Base-by-base conservation (phyloP, 2,329 filamentous ascomycete genomes). In the Exophiala aquamarina region DNA sequence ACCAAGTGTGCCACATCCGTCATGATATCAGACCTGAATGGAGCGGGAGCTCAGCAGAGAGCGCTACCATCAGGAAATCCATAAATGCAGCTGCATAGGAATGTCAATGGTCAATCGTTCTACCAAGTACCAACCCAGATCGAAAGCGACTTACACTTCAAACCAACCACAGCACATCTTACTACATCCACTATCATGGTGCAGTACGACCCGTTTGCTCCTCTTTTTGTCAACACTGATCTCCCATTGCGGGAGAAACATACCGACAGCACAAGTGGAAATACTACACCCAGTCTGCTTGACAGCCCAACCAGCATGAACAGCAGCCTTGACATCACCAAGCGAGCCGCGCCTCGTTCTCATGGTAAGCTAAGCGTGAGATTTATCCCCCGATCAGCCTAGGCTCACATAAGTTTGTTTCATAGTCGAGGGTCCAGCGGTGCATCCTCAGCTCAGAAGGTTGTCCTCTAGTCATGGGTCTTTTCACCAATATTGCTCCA, bases 191-290 rank as follows among this genome's bases (percentile, higher is more conserved):
- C 20, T 17, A 9, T 20, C 8, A 52, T 52, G 52, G 48, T 55
- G 11, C 52, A 55, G 28, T 55, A 52, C 49, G 52, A 55, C 39
- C 45, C 39, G 41, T 55, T 55, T 35, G 32, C 34, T 20, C 33
- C 41, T 3, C 44, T 55, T 38, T 41, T 50, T n/a, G 28, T 29
- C 11, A 13, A 19, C 31, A 28, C 36, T 8, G 20, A 31, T 33
- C 49, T 55, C 18, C 52, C 52, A 19, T 38, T 36, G 3, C 45
- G 46, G 8, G 42, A 36, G 37, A 51, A 48, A 36, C 34, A 13
- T n/a, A 15, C 23, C 4, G 15, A 6, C 31, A 13, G 13, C 3
- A 35, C 36, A 26, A 26, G 23, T 10, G 21, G 14, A 19, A 14
- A 32, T 21, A 31, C 41, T 21, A 38, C 23, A 15, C 37, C 21